Conservation (phyloP, 129 eudicot species). For the Saposhnikovia divaricata region DNA sequence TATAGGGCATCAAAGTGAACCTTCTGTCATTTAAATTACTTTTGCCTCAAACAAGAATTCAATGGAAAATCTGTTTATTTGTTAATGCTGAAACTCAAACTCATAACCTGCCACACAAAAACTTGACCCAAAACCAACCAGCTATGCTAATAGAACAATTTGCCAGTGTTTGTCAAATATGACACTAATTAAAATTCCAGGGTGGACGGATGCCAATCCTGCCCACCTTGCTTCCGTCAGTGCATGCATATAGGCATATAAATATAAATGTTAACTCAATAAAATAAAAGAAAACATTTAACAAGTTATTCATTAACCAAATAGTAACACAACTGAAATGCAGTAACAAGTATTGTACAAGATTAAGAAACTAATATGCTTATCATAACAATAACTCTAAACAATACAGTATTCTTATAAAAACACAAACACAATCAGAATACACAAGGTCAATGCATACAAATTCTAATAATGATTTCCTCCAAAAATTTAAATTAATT, state of each 20-base stretch:
- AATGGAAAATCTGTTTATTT: not conserved
- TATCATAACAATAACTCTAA: not conserved
- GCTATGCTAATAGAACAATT: not conserved
- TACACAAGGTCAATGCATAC: not conserved
- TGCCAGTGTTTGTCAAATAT: not conserved
- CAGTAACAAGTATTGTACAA: not conserved
- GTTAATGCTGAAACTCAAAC: not conserved
- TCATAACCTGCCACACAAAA: not conserved
- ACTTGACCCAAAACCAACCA: not conserved
- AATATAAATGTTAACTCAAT: not conserved
- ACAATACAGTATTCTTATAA: not conserved
- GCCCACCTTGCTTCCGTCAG: not conserved
- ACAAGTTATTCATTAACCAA: not conserved
- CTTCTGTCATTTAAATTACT: not conserved
- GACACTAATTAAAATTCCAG: not conserved
- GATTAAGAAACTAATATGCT: not conserved
- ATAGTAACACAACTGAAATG: not conserved
- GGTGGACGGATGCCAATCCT: not conserved
- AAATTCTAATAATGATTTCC: not conserved
- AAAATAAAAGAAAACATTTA: not conserved
- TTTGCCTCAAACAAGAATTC: not conserved
- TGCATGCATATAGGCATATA: too few relatives aligned
- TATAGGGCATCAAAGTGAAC: not conserved
- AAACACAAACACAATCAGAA: not conserved
- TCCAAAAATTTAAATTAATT: not conserved